Percentiles rank a stretch among this genome's conserved stretches.
phyloP scores from a whole-genome alignment of 179 eudicot species.

The Drosera spatulata region DNA sequence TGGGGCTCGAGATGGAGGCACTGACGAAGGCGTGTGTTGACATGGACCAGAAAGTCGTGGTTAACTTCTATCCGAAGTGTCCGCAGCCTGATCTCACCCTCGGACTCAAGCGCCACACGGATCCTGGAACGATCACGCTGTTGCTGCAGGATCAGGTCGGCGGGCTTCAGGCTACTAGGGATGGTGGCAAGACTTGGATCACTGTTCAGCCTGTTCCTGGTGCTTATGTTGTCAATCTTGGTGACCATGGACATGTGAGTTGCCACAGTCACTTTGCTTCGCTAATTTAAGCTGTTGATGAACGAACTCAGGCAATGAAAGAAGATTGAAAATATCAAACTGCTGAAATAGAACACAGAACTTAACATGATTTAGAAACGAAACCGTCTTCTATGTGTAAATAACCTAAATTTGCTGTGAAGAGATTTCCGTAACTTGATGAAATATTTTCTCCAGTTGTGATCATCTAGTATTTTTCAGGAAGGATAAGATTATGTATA shows the following conservation, averaged over 20 bases:
- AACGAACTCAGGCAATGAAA: too few species aligned
- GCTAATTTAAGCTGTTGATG: neutral
- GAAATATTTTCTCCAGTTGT: too few species aligned
- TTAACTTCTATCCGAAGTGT: slow-evolving; percentile 84
- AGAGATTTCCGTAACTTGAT: too few species aligned
- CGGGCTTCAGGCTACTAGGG: slow-evolving; percentile 75
- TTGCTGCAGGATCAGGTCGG: slow-evolving; percentile 72
- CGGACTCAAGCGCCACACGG: slow-evolving; percentile 68
- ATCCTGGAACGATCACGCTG: slow-evolving; percentile 64
- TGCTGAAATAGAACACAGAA: too few species aligned
- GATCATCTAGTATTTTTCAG: too few species aligned
- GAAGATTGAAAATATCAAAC: too few species aligned
- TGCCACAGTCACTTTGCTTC: neutral
- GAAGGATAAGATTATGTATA: too few species aligned
- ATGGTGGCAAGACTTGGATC: slow-evolving; percentile 72
- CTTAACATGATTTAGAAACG: too few species aligned
- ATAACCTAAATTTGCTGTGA: too few species aligned
- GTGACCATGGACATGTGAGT: slow-evolving; percentile 69
- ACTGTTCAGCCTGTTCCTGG: slow-evolving; percentile 73
- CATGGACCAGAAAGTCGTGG: slow-evolving; percentile 88
- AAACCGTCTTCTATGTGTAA: too few species aligned
- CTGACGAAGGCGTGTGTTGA: slow-evolving; percentile 77
- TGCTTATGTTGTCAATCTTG: slow-evolving; percentile 76
- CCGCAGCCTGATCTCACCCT: slow-evolving; percentile 72
- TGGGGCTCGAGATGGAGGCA: slow-evolving; percentile 82